Percentiles rank a stretch among this genome's conserved stretches.
phyloP scores from a whole-genome alignment of 129 eudicot genomes.

The Chrysanthemum seticuspe region DNA sequence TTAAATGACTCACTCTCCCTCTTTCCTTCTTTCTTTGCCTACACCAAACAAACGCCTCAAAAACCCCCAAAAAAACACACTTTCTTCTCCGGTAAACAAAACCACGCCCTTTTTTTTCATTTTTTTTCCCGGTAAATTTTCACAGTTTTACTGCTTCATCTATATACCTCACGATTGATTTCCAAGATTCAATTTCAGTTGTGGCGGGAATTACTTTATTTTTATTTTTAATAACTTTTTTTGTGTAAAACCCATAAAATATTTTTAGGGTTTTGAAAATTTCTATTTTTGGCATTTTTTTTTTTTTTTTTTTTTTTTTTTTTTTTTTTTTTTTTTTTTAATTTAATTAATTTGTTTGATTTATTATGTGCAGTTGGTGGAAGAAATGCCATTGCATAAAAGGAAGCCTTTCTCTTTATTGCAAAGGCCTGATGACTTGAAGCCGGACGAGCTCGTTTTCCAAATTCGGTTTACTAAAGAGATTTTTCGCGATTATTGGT shows the following conservation, averaged over 20 bases:
- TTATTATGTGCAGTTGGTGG: slow-evolving; percentile 25
- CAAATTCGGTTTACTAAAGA: slow-evolving; percentile 90
- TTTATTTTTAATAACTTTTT: neutral
- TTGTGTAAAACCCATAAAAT: neutral
- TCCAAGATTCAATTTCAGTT: slow-evolving; percentile 14
- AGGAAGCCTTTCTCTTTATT: slow-evolving; percentile 56
- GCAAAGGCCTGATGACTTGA: slow-evolving; percentile 74
- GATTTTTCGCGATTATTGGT: slow-evolving; percentile 84
- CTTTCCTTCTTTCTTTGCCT: slow-evolving; percentile 4
- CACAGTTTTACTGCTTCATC: neutral
- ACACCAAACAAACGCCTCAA: neutral
- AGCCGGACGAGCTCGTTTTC: slow-evolving; percentile 70
- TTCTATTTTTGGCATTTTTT: neutral
- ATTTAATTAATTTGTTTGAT: neutral
- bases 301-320: no score
- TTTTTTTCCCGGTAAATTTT: neutral
- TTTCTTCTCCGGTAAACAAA: slow-evolving; percentile 4
- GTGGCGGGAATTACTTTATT: slow-evolving; percentile 38
- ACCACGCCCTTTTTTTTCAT: neutral
- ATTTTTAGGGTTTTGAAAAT: slow-evolving; percentile 35
- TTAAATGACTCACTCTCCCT: no score
- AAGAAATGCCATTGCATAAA: slow-evolving; percentile 72
- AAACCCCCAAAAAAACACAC: neutral
- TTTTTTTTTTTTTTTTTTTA: no score
- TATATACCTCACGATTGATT: neutral